Percentiles rank a stretch among this genome's conserved stretches.
Evolutionary conservation across 2,329 filamentous ascomycete genomes (phyloP).

Genomic region (Geoglossum cookeanum): DNA sequence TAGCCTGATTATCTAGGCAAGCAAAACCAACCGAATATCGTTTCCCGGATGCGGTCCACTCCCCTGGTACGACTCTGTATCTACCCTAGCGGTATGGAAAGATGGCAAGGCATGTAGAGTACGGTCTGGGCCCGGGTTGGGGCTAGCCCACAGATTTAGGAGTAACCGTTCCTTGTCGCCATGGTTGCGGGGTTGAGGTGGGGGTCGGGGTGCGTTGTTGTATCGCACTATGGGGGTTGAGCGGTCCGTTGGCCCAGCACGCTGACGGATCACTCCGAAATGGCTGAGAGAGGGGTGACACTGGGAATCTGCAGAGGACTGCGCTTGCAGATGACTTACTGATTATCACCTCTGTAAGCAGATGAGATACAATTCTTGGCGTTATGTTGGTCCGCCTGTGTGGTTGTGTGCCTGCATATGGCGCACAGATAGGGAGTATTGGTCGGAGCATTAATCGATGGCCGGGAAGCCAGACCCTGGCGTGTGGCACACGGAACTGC

Average conservation of each 20-base stretch:
- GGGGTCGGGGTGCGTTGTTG: conserved; percentile 52
- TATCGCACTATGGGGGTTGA: conserved; percentile 57
- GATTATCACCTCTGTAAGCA: not conserved
- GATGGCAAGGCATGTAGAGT: conserved; percentile 36
- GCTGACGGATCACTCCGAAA: conserved; percentile 41
- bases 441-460: not conserved
- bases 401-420: not conserved
- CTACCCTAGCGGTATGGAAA: conserved; percentile 29
- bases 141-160: not conserved
- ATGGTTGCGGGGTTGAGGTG: conserved; percentile 41
- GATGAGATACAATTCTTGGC: not conserved
- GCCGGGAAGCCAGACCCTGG: not conserved
- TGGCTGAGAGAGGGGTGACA: conserved; percentile 31
- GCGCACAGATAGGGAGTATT: not conserved
- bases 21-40: not conserved
- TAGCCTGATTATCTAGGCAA: not conserved
- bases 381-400: not conserved
- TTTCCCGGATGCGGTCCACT: not conserved
- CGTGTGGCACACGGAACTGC: no score
- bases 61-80: no score
- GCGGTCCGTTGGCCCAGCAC: conserved; percentile 53
- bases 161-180: conserved; percentile 30
- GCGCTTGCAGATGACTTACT: not conserved
- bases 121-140: conserved; percentile 53
- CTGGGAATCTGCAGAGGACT: not conserved